Conservation (phyloP, 257 asterid genomes). For the Ophiorrhiza pumila region DNA sequence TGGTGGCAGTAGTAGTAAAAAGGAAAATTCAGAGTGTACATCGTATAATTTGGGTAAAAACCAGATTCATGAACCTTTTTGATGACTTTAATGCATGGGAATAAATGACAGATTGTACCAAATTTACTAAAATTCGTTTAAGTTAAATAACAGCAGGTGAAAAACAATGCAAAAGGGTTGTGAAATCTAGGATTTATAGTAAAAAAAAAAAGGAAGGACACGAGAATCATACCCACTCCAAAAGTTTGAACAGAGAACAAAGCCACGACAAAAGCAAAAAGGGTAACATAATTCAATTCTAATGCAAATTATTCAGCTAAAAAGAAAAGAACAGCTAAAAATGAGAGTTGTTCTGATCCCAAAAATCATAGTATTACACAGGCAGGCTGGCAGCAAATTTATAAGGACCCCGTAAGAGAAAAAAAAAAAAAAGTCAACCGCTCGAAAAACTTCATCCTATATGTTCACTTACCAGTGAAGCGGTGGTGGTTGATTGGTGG, state of each 20-base stretch:
- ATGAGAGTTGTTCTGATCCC: too few relatives aligned
- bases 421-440: background rate
- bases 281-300: background rate
- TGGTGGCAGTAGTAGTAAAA: too few relatives aligned
- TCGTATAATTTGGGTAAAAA: background rate
- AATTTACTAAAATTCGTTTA: background rate
- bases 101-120: background rate
- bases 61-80: conserved; percentile 14
- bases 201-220: background rate
- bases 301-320: too few relatives aligned
- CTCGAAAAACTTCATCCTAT: background rate
- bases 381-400: too few relatives aligned
- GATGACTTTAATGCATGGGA: conserved; percentile 9
- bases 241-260: background rate
- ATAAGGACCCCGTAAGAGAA: background rate
- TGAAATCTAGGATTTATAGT: background rate
- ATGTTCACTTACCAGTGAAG: background rate
- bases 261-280: background rate
- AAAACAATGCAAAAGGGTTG: too few relatives aligned
- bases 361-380: too few relatives aligned
- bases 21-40: background rate
- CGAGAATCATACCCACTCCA: conserved; percentile 16
- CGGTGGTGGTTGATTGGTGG: too few relatives aligned
- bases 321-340: too few relatives aligned
- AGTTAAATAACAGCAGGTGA: too few relatives aligned